phyloP scores from a whole-genome alignment of 2,329 filamentous ascomycete genomes.

The Colletotrichum theobromicola region DNA sequence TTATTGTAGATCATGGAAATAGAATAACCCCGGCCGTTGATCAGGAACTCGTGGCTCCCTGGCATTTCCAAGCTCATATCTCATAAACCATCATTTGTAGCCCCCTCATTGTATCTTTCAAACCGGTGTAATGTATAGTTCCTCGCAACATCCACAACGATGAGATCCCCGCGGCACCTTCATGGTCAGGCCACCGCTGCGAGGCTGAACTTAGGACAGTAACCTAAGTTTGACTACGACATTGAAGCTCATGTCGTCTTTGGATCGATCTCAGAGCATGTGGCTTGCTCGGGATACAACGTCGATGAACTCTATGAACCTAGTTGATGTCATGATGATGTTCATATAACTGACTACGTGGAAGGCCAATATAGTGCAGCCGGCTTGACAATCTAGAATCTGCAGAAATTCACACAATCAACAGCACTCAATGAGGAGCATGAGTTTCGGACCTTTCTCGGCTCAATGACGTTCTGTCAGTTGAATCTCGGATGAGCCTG shows the following conservation, averaged over 20 bases:
- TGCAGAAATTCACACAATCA: background rate
- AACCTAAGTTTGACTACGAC: background rate
- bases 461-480: background rate
- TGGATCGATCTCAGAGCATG: background rate
- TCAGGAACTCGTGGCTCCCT: background rate
- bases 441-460: background rate
- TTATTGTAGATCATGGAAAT: background rate
- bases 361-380: background rate
- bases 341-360: accelerated
- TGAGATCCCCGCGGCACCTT: background rate
- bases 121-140: background rate
- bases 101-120: background rate
- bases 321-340: background rate
- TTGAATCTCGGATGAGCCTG: background rate
- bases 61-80: background rate
- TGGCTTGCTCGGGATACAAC: background rate
- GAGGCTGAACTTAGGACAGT: background rate
- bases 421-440: background rate
- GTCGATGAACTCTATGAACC: background rate
- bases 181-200: background rate
- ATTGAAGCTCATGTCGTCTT: background rate
- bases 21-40: background rate
- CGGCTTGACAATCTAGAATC: background rate
- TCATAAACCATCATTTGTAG: background rate
- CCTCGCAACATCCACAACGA: background rate